Evolutionary conservation across 768 basidiomycete genomes (phyloP).

Genomic region (Panellus pusillus): DNA sequence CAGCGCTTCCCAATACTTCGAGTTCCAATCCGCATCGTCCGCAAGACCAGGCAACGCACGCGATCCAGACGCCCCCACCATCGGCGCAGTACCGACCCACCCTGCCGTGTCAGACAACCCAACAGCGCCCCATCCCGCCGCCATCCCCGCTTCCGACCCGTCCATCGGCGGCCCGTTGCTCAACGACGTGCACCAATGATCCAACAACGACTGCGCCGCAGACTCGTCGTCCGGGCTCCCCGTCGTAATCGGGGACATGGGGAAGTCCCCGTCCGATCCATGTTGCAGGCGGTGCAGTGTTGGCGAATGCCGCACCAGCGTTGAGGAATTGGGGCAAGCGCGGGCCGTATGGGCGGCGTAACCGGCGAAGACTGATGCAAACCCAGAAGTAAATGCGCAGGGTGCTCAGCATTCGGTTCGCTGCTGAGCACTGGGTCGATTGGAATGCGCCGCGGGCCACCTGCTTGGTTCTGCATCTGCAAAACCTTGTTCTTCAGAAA

Average conservation of each 20-base stretch:
- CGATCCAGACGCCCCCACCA: conserved; percentile 41
- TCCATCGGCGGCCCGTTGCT: conserved; percentile 60
- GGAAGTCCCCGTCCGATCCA: conserved; percentile 41
- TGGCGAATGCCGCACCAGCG: conserved; percentile 43
- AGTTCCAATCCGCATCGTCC: conserved; percentile 76
- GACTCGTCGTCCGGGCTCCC: conserved; percentile 81
- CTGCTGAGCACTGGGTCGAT: conserved; percentile 29
- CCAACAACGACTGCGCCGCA: conserved; percentile 73
- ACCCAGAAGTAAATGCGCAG: conserved; percentile 52
- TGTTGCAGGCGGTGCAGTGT: conserved; percentile 64
- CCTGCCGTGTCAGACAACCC: conserved; percentile 57
- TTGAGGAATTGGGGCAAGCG: conserved; percentile 25
- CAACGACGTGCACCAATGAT: conserved; percentile 85
- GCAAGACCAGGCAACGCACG: conserved; percentile 43
- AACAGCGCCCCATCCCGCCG: conserved; percentile 61
- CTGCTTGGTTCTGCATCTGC: conserved; percentile 43
- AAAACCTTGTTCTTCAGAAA: conserved; percentile 72
- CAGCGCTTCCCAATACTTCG: conserved; percentile 79
- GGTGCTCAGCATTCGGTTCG: conserved; percentile 34
- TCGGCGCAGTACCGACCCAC: conserved; percentile 52
- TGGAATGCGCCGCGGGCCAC: conserved; percentile 28
- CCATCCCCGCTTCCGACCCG: conserved; percentile 43
- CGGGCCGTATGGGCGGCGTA: conserved; percentile 34
- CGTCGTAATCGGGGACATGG: conserved; percentile 59
- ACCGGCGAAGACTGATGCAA: conserved; percentile 42